Percentiles rank a stretch among this genome's conserved stretches.
Conservation (phyloP, 73 alveolate genomes). For the Breviolum minutum region DNA sequence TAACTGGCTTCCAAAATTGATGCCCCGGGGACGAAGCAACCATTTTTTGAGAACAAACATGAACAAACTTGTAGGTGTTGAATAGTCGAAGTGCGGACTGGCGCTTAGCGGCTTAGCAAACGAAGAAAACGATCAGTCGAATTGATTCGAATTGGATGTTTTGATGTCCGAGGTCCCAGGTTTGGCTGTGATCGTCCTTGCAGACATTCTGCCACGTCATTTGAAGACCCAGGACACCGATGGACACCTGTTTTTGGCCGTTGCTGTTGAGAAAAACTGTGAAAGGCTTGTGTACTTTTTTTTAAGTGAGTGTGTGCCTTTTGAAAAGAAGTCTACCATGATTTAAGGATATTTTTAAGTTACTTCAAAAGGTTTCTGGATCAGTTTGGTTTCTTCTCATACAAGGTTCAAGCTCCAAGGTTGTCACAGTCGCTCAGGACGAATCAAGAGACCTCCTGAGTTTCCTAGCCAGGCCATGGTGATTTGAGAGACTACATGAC, state of each 20-base stretch:
- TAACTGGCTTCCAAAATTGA: background rate
- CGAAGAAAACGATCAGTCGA: background rate
- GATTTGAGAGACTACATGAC: background rate
- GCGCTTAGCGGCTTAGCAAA: background rate
- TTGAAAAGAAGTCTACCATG: background rate
- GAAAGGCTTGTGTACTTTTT: background rate
- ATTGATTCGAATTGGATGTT: background rate
- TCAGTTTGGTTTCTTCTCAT: background rate
- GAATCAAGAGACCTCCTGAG: background rate
- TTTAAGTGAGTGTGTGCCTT: background rate
- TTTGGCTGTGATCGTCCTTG: background rate
- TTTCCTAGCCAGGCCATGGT: background rate
- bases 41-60: background rate
- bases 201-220: constrained; percentile 47
- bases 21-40: background rate
- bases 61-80: background rate
- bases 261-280: background rate
- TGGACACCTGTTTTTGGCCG: background rate
- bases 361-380: background rate
- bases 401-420: no score
- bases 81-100: background rate
- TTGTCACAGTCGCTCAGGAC: background rate
- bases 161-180: constrained; percentile 24
- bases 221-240: constrained; percentile 8
- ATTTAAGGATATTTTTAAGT: background rate